phyloP scores from a whole-genome alignment of 2,329 filamentous ascomycete species.

The Neopestalotiopsis sp. region DNA sequence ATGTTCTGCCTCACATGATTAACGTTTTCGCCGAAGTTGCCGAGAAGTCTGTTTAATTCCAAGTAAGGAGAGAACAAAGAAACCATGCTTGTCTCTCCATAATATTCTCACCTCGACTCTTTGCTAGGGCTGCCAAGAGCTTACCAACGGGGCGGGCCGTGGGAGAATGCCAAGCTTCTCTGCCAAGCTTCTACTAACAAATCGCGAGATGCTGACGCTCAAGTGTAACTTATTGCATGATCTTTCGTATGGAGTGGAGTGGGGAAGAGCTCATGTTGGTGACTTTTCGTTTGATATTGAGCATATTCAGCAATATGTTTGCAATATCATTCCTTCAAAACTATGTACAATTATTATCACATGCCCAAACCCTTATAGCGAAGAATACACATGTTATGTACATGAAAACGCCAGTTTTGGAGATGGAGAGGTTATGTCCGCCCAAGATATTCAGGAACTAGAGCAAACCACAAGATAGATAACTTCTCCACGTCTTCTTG shows the following conservation, averaged over 20 bases:
- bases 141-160: background rate
- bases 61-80: background rate
- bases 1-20: too few relatives aligned
- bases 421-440: too few relatives aligned
- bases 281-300: background rate
- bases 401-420: background rate
- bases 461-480: background rate
- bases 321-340: too few relatives aligned
- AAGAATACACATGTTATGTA: background rate
- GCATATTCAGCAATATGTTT: too few relatives aligned
- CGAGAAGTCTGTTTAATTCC: too few relatives aligned
- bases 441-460: background rate
- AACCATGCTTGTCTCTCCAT: background rate
- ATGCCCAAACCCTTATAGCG: too few relatives aligned
- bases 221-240: background rate
- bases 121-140: background rate
- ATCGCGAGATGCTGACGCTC: background rate
- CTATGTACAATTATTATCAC: too few relatives aligned
- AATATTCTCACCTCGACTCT: background rate
- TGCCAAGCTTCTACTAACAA: background rate
- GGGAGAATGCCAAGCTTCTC: background rate
- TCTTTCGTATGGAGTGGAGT: background rate
- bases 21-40: too few relatives aligned
- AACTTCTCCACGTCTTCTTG: background rate
- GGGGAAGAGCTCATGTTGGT: background rate